These are phyloP conservation scores for Truncatella angustata DNA, from an alignment of 2,329 filamentous ascomycete genomes.

Conservation along the genomic window DNA sequence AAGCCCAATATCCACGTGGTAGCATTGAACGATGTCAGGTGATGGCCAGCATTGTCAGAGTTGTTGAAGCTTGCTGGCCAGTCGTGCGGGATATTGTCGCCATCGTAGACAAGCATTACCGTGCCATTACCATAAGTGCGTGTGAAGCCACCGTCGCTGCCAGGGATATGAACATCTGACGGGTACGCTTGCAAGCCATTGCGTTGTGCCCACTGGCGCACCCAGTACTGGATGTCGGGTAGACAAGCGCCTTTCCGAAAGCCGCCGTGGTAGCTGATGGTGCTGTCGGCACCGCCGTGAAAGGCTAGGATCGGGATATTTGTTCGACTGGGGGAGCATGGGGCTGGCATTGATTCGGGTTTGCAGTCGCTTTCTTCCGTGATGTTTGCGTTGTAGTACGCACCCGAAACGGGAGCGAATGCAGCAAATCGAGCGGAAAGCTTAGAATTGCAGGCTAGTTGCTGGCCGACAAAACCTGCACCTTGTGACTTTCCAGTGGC, in stretches of 20 bases:
- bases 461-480: conserved; percentile 3
- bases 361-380: conserved; percentile 19
- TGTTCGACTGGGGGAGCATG: conserved; percentile 29
- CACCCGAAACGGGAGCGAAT: conserved; percentile 4
- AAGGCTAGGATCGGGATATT: conserved; percentile 43
- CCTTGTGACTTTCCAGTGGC: conserved; percentile 10
- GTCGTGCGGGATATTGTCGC: conserved; percentile 6
- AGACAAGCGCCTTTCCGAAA: conserved; percentile 35
- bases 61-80: conserved; percentile 6
- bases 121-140: neutral
- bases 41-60: conserved; percentile 1
- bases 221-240: conserved; percentile 37
- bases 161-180: neutral
- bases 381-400: conserved; percentile 2
- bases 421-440: conserved; percentile 6
- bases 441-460: conserved; percentile 3
- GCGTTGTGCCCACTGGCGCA: conserved; percentile 29
- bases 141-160: neutral
- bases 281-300: conserved; percentile 42
- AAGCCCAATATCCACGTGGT: conserved; percentile 8
- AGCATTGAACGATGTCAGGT: conserved; percentile 8
- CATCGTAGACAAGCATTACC: conserved; percentile 6
- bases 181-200: neutral
- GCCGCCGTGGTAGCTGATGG: conserved; percentile 40
- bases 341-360: conserved; percentile 27